A percentile compares a stretch with the other conserved stretches of the same genome.
Conservation (phyloP, 1,284 basidiomycete species). For the Malassezia slooffiae region DNA sequence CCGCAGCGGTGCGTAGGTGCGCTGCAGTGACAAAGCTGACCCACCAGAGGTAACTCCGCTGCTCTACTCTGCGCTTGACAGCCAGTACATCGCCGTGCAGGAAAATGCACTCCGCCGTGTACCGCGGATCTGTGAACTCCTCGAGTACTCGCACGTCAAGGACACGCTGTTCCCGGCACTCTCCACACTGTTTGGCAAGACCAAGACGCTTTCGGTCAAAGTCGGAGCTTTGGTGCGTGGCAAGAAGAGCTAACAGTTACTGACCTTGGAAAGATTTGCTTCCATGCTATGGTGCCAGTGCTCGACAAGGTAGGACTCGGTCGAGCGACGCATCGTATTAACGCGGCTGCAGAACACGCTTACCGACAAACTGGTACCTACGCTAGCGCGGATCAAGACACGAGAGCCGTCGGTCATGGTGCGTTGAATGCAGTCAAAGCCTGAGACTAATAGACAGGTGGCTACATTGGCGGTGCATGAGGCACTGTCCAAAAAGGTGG, state of each 20-base stretch:
- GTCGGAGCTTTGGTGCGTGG: conserved; percentile 58
- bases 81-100: conserved; percentile 65
- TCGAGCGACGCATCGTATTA: too few species aligned
- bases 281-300: conserved; percentile 81
- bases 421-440: too few species aligned
- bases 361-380: conserved; percentile 86
- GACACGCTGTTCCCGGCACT: conserved; percentile 41
- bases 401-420: conserved; percentile 53
- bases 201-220: conserved; percentile 57
- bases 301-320: conserved; percentile 92
- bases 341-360: too few species aligned
- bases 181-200: conserved; percentile 35
- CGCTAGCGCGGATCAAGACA: conserved; percentile 86
- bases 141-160: conserved; percentile 55
- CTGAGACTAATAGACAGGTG: conserved; percentile 28
- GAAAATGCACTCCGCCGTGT: conserved; percentile 76
- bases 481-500: conserved; percentile 88
- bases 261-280: conserved; percentile 53
- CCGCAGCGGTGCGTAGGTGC: conserved; percentile 61
- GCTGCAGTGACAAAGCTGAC: too few species aligned
- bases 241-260: too few species aligned
- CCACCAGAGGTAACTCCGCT: conserved; percentile 77
- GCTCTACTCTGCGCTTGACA: conserved; percentile 87
- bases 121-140: conserved; percentile 76
- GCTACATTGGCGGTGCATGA: conserved; percentile 88